Evolutionary conservation across 371 early-diverging fungal genomes (phyloP).

Genomic region (Rhizopus arrhizus): DNA sequence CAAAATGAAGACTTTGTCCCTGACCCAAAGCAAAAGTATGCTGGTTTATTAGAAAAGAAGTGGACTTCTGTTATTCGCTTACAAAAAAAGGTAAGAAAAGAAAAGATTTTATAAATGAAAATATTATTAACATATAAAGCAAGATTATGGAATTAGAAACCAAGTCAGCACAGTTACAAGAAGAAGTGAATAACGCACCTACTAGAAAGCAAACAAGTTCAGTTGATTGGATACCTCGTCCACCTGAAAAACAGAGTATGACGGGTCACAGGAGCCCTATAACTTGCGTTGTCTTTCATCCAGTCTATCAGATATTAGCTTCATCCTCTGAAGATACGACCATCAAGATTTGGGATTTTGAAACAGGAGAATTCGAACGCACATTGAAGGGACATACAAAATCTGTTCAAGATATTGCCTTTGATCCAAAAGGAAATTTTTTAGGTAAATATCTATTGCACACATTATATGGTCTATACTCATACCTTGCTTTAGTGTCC

Average conservation of each 20-base stretch:
- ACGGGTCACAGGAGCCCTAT: conserved; percentile 83
- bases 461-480: conserved; percentile 18
- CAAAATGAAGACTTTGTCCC: conserved; percentile 69
- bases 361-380: conserved; percentile 86
- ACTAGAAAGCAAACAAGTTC: conserved; percentile 62
- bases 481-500: conserved; percentile 51
- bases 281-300: conserved; percentile 86
- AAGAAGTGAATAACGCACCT: conserved; percentile 72
- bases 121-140: not conserved
- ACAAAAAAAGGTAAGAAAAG: conserved; percentile 79
- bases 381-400: conserved; percentile 94
- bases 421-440: conserved; percentile 78
- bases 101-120: not conserved
- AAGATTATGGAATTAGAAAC: conserved; percentile 90
- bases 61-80: conserved; percentile 92
- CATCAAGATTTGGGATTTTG: conserved; percentile 90
- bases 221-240: conserved; percentile 80
- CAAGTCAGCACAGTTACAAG: conserved; percentile 74
- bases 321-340: conserved; percentile 91
- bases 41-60: conserved; percentile 90
- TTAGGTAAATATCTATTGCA: conserved; percentile 49
- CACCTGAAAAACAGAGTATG: conserved; percentile 76
- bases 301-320: conserved; percentile 80
- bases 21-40: conserved; percentile 78
- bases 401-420: conserved; percentile 82